These are phyloP conservation scores for Cyberlindnera lachancei DNA, from an alignment of 805 yeast species.

Conservation along the genomic window DNA sequence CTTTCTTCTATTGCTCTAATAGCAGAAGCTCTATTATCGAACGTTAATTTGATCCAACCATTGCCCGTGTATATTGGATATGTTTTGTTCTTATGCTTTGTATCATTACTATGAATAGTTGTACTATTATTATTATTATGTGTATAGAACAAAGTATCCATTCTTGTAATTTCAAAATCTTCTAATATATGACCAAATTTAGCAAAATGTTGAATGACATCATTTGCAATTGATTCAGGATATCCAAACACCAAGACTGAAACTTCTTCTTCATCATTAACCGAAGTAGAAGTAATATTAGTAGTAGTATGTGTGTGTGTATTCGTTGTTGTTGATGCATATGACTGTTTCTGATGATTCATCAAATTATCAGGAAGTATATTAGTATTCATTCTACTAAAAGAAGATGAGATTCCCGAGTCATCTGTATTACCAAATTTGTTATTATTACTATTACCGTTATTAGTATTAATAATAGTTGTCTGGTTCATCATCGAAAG, in stretches of 20 bases:
- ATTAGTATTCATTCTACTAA: not conserved
- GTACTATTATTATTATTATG: constrained; percentile 4
- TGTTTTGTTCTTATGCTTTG: too few relatives aligned
- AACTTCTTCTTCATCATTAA: constrained; percentile 30
- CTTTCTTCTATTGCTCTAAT: constrained; percentile 79
- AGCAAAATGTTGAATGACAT: constrained; percentile 63
- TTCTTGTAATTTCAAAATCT: constrained; percentile 45
- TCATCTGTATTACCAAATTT: not conserved
- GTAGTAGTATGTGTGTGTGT: not conserved
- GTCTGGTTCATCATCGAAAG: constrained; percentile 8
- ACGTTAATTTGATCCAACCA: constrained; percentile 89
- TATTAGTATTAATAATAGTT: not conserved
- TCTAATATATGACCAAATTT: constrained; percentile 78
- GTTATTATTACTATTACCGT: too few relatives aligned
- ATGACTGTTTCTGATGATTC: not conserved
- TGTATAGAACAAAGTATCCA: constrained; percentile 18
- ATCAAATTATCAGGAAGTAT: not conserved
- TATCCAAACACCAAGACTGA: constrained; percentile 87
- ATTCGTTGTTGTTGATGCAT: not conserved
- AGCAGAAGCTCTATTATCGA: constrained; percentile 67
- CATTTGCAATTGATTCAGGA: constrained; percentile 64
- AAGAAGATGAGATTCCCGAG: not conserved
- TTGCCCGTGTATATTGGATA: constrained; percentile 77
- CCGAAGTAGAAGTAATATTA: not conserved
- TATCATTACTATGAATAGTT: too few relatives aligned